Evolutionary conservation across 192 early-diverging fungal genomes (phyloP), one percentile per base, ranked within the genome.

Genomic region (Rhizophagus clarus): DNA sequence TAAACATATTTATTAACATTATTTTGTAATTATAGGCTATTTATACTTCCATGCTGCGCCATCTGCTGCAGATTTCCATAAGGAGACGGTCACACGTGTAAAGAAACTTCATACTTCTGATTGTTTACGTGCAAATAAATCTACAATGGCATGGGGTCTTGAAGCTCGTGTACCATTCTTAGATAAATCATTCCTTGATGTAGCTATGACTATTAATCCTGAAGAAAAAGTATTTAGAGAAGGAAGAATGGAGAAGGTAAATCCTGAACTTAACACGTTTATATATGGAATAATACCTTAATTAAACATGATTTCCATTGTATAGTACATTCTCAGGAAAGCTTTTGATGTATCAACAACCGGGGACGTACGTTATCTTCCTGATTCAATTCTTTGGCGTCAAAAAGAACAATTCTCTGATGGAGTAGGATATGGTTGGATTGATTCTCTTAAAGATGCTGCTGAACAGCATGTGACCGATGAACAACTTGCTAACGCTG

Each of bases 401-500:
- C 98, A 98, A 86, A 97, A 99, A 92, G 97, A 99, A 87, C 97
- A 99, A 86, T 98, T 99, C 90, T 94, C 93, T 49, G 98, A 99
- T 80, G 98, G 98, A 77, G 98, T 99, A 49, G 98, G 98, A 24
- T 99, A 99, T 88, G 86, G 89, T 77, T 99, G 98, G 98, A 99
- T 99, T 79, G 98, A 99, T 84, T 87, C 92, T n/a, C 88, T 99
- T 69, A 97, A 96, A 88, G 91, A 93, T 12, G 86, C 87, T 71
- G 87, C 94, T 20, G 85, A 89, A 42, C 71, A 75, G 45, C 88
- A 88, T 63, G 91, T 99, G 10, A 92, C 93, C 31, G 96, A 98
- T 72, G 94, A 88, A 51, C 87, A 88, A 40, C 91, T 98, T 76
- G 92, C 91, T 11, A 84, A 81, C 22, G 92, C 92, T 61, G 79